Percentiles rank a stretch among this genome's conserved stretches.
Evolutionary conservation across 306 rosid species (phyloP).

Genomic region (Castanopsis chinensis): DNA sequence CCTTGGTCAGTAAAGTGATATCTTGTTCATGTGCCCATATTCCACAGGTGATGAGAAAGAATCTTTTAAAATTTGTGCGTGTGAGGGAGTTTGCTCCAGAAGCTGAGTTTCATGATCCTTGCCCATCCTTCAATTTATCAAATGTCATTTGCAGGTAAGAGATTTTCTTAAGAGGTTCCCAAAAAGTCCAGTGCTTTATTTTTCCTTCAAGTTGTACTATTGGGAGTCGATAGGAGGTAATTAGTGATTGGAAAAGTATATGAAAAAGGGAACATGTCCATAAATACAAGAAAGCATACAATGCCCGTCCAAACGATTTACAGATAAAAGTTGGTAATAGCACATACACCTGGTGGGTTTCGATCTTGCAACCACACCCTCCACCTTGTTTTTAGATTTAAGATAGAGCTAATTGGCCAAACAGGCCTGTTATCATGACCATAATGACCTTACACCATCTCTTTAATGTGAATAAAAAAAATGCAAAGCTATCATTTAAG

Average conservation of each 20-base stretch:
- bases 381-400: no score
- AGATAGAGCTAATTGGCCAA: no score
- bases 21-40: slow-evolving; percentile 27
- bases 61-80: slow-evolving; percentile 62
- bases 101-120: slow-evolving; percentile 62
- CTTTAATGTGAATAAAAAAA: no score
- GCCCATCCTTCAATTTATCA: slow-evolving; percentile 68
- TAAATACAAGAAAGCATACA: no score
- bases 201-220: neutral
- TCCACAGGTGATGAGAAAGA: slow-evolving; percentile 83
- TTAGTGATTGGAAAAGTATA: neutral
- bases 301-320: no score
- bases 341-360: no score
- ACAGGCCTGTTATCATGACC: no score
- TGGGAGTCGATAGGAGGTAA: neutral
- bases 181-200: neutral
- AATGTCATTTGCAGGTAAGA: slow-evolving; percentile 86
- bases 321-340: no score
- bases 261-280: no score
- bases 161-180: neutral
- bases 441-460: no score
- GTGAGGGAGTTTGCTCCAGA: slow-evolving; percentile 94
- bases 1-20: slow-evolving; percentile 13
- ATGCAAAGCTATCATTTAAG: no score
- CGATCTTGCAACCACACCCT: no score